Evolutionary conservation across 140 eudicot genomes (phyloP).

Genomic region (Erigeron philadelphicus): DNA sequence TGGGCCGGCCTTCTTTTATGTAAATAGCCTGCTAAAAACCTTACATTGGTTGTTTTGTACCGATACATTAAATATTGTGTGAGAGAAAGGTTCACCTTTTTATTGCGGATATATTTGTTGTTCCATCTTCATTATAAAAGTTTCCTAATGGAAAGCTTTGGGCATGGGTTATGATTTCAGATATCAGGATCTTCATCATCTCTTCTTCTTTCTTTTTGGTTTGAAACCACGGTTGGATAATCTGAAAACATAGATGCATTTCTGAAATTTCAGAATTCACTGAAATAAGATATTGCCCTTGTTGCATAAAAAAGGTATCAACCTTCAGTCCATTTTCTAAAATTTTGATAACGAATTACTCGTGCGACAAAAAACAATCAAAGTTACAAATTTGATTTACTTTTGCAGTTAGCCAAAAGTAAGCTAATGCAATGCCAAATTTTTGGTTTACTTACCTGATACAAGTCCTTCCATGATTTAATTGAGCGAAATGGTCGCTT

Average conservation of each 20-base stretch:
- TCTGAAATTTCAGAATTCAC: background rate
- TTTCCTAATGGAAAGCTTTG: conserved; percentile 42
- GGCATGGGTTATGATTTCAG: conserved; percentile 40
- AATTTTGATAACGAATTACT: too few relatives aligned
- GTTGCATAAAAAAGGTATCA: too few relatives aligned
- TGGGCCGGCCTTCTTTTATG: too few relatives aligned
- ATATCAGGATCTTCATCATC: conserved; percentile 48
- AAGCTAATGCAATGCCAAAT: background rate
- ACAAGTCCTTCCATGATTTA: conserved; percentile 48
- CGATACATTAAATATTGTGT: too few relatives aligned
- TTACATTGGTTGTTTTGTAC: too few relatives aligned
- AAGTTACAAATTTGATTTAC: too few relatives aligned
- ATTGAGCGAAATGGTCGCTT: conserved; percentile 40
- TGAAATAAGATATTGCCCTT: background rate
- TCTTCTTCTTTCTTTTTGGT: conserved; percentile 55
- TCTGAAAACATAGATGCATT: conserved; percentile 32
- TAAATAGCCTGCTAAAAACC: too few relatives aligned
- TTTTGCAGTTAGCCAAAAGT: background rate
- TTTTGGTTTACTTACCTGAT: conserved; percentile 33
- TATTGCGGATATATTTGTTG: conserved; percentile 41
- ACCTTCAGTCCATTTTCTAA: too few relatives aligned
- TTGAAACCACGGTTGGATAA: conserved; percentile 58
- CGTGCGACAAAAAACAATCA: too few relatives aligned
- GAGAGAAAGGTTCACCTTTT: conserved; percentile 34
- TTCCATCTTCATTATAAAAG: conserved; percentile 55